Evolutionary conservation across 75 land plant species (phyloP).

Genomic region (Cupressus sempervirens): DNA sequence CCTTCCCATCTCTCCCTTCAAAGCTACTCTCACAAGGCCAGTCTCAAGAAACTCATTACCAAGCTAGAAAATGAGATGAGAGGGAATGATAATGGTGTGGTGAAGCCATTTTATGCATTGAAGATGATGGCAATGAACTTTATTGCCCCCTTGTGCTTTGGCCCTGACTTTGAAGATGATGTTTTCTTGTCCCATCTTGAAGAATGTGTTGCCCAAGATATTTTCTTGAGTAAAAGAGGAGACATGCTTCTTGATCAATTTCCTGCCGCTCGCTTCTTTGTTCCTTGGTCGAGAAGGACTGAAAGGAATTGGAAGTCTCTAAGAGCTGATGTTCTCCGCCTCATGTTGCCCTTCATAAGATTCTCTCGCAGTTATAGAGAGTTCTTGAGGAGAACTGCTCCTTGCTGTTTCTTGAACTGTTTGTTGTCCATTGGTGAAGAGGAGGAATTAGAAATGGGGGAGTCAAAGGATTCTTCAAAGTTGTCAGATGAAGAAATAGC

Average conservation of each 20-base stretch:
- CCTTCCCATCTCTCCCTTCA: no score
- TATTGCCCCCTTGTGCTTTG: neutral
- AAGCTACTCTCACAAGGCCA: no score
- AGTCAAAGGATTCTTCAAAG: no score
- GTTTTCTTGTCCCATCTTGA: neutral
- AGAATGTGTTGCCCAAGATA: neutral
- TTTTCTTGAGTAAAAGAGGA: neutral
- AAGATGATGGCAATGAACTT: no score
- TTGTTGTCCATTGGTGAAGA: neutral
- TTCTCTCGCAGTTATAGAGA: neutral
- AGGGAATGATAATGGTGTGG: no score
- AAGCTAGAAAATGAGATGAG: no score
- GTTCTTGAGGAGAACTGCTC: neutral
- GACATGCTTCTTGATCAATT: neutral
- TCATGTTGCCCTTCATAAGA: neutral
- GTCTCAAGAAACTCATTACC: no score
- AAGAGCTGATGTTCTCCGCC: neutral
- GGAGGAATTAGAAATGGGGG: neutral
- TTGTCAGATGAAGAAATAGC: neutral
- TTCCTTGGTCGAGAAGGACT: no score
- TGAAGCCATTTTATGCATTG: no score
- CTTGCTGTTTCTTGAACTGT: neutral
- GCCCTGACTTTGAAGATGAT: neutral
- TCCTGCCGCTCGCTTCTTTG: neutral
- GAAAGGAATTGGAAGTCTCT: neutral